Conservation (phyloP, 306 rosid genomes). For the Glycine soja region DNA sequence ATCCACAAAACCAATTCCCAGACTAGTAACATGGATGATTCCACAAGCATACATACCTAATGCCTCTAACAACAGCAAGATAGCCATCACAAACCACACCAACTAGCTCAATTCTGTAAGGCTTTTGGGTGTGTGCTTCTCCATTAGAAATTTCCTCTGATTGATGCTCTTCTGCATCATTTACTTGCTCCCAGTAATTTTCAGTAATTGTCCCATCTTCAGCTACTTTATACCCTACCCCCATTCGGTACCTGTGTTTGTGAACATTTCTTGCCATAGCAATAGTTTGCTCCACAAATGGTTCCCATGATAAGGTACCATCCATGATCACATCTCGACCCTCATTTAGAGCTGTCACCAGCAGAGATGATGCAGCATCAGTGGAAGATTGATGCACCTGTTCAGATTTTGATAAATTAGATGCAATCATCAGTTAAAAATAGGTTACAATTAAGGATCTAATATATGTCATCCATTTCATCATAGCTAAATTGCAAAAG, state of each 20-base stretch:
- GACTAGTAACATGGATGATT: neutral
- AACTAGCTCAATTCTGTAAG: constrained; percentile 89
- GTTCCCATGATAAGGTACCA: constrained; percentile 92
- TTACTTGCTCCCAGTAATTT: constrained; percentile 80
- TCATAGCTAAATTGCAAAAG: too few relatives aligned
- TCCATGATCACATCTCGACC: constrained; percentile 96
- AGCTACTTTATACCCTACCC: constrained; percentile 77
- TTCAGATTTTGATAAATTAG: neutral
- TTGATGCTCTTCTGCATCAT: constrained; percentile 48
- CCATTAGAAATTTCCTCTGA: constrained; percentile 19
- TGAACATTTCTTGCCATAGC: constrained; percentile 88
- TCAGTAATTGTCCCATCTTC: constrained; percentile 71
- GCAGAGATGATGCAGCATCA: constrained; percentile 89
- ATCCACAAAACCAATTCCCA: neutral
- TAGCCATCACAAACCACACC: constrained; percentile 96
- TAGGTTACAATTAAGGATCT: too few relatives aligned
- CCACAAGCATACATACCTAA: constrained; percentile 56
- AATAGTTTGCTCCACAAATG: constrained; percentile 82
- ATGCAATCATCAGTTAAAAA: neutral
- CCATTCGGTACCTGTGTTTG: constrained; percentile 79
- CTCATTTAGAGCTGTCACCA: constrained; percentile 86
- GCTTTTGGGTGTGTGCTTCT: constrained; percentile 48
- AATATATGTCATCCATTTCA: too few relatives aligned
- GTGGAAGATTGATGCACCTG: constrained; percentile 88
- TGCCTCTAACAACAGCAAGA: constrained; percentile 91